Base-by-base conservation (phyloP, 345 rosid genomes). In the Nasturtium officinale region DNA sequence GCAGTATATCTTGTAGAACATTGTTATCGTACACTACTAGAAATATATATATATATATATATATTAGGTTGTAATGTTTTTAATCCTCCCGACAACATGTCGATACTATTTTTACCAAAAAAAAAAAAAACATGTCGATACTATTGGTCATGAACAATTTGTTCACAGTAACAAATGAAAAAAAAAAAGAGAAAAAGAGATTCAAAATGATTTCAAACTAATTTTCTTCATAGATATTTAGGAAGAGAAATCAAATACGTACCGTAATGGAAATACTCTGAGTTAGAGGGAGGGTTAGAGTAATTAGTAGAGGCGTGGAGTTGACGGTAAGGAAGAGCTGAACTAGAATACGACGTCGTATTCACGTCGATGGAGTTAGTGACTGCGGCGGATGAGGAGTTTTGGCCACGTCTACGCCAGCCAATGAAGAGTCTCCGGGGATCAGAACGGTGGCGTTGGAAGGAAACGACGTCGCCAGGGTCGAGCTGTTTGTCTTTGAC, bases 401-500 rank as follows among this genome's bases (percentile, higher is more conserved):
- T 33, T 77, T 71, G 76, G 16, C 67, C 80, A 2, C 87, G 82
- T 65, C 89, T 57, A 6, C 94, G 83, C 89, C 94, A 89, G 33
- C 94, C 89, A 53, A 91, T 87, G 67, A 89, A 91, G 66, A 91
- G 62, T 54, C 88, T 77, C 9, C 82, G 83, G 5, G 74, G 54
- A 32, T 86, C 87, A 2, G 73, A 46, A 16, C 82, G 81, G 71
- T 86, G 87, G 1, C 96, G 83, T 62, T 83, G 80, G 28, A 91
- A 91, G 69, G 73, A 80, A 58, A 91, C 89, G 30, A 87, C 78
- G 32, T 91, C 97, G 3, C 96, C 96, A 0, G 96, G 93, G 30
- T 85, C 93, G 0, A 91, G 89, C 9, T 83, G 85, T 72, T 91
- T 91, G 65, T 91, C 97, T 78, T 87, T 91, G n/a, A 91, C 96